phyloP scores from a whole-genome alignment of 2,329 filamentous ascomycete species.

The Dothideomycetes sp. region DNA sequence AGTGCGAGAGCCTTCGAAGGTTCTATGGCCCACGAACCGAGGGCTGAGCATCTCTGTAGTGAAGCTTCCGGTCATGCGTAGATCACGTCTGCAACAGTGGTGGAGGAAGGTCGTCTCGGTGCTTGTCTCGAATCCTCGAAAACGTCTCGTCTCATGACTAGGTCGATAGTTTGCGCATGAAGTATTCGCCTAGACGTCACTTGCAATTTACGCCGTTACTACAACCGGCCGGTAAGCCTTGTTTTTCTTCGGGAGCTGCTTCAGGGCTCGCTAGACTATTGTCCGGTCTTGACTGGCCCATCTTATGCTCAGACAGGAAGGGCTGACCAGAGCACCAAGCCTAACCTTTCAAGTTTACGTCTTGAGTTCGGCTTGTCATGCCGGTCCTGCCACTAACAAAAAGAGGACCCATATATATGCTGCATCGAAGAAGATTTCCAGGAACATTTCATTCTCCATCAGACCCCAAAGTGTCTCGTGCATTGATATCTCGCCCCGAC shows the following conservation, averaged over 20 bases:
- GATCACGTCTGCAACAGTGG: background rate
- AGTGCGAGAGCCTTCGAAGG: background rate
- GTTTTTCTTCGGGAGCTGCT: too few species aligned
- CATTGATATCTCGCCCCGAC: constrained; percentile 5
- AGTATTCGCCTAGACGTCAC: background rate
- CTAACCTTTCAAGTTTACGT: background rate
- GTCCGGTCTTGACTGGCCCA: background rate
- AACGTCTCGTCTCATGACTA: background rate
- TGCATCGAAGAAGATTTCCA: constrained; percentile 1
- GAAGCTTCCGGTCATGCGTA: background rate
- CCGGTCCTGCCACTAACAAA: background rate
- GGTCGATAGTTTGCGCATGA: background rate
- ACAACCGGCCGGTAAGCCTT: background rate
- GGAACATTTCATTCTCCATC: constrained; percentile 1
- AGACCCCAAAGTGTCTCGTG: constrained; percentile 9
- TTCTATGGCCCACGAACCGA: background rate
- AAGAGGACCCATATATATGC: constrained; percentile 9
- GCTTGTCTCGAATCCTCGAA: background rate
- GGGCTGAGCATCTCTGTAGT: background rate
- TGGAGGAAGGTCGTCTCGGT: too few species aligned
- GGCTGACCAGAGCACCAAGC: too few species aligned
- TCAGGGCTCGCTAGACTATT: background rate
- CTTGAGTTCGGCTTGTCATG: background rate
- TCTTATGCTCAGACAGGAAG: background rate
- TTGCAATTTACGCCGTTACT: background rate